Conservation (phyloP, 768 basidiomycete genomes). For the Rhodocollybia butyracea region DNA sequence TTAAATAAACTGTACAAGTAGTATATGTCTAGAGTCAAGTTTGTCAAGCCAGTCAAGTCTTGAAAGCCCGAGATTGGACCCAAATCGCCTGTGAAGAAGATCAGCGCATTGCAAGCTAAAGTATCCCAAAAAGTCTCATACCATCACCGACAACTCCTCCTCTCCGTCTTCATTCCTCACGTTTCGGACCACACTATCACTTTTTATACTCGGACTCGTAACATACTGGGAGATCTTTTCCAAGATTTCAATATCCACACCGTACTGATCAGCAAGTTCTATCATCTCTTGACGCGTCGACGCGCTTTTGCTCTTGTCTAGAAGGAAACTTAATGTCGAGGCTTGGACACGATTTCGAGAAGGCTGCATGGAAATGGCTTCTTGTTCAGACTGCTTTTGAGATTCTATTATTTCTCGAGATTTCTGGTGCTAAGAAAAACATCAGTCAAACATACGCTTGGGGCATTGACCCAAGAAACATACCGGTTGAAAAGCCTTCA, state of each 20-base stretch:
- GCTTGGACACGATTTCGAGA: conserved; percentile 56
- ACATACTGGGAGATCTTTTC: conserved; percentile 53
- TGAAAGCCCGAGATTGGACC: conserved; percentile 30
- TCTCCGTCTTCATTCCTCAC: conserved; percentile 50
- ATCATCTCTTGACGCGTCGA: conserved; percentile 40
- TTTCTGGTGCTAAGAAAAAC: conserved; percentile 19
- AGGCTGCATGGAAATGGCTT: conserved; percentile 39
- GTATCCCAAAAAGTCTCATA: conserved; percentile 15
- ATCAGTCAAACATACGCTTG: conserved; percentile 4
- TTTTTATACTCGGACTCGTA: conserved; percentile 61
- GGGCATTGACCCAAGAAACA: background rate
- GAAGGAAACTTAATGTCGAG: conserved; percentile 47
- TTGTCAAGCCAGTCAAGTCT: background rate
- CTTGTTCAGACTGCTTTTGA: conserved; percentile 51
- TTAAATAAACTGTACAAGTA: background rate
- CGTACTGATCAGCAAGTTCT: conserved; percentile 50
- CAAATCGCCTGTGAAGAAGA: conserved; percentile 38
- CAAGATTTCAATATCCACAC: conserved; percentile 50
- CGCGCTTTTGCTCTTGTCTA: conserved; percentile 58
- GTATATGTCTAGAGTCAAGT: background rate
- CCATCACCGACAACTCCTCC: conserved; percentile 49
- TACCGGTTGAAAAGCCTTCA: conserved; percentile 48
- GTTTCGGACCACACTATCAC: conserved; percentile 37
- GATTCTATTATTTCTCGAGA: conserved; percentile 47
- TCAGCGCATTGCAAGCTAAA: background rate